Conservation (phyloP, 2,329 filamentous ascomycete genomes). For the Fusarium piperis region DNA sequence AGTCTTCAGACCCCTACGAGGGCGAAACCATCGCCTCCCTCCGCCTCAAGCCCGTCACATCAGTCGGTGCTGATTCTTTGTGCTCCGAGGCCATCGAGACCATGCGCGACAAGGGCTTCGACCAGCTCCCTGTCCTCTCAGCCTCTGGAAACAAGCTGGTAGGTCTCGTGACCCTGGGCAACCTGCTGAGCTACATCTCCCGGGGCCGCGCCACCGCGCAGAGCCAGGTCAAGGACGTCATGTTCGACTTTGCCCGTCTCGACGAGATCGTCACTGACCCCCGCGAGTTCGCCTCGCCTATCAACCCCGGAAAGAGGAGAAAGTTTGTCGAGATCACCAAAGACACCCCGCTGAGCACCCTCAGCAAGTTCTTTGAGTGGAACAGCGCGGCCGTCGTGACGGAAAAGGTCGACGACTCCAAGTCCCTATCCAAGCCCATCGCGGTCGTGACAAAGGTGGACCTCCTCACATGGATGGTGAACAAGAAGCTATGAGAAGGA, state of each 20-base stretch:
- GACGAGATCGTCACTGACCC: constrained; percentile 93
- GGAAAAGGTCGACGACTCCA: constrained; percentile 69
- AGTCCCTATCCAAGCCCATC: constrained; percentile 76
- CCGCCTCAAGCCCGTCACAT: constrained; percentile 92
- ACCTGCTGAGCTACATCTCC: constrained; percentile 90
- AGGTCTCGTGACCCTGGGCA: constrained; percentile 93
- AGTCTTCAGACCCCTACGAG: constrained; percentile 73
- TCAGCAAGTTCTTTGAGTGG: constrained; percentile 97
- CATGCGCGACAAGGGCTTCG: constrained; percentile 98
- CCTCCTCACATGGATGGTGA: constrained; percentile 90
- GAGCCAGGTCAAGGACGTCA: constrained; percentile 83
- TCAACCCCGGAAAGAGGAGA: constrained; percentile 59
- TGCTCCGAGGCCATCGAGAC: constrained; percentile 94
- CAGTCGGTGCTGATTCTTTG: constrained; percentile 73
- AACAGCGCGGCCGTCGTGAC: constrained; percentile 96
- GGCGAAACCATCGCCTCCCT: constrained; percentile 84
- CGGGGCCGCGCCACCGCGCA: constrained; percentile 79
- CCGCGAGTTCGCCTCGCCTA: constrained; percentile 64
- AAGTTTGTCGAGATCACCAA: constrained; percentile 94
- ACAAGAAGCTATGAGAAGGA: constrained; percentile 55
- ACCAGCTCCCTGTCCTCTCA: constrained; percentile 91
- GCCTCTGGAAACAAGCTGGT: constrained; percentile 77
- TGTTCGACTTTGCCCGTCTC: constrained; percentile 94
- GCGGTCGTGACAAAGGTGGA: constrained; percentile 98
- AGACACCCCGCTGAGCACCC: constrained; percentile 82